phyloP scores from a whole-genome alignment of 345 rosid genomes.

The Populus nigra region DNA sequence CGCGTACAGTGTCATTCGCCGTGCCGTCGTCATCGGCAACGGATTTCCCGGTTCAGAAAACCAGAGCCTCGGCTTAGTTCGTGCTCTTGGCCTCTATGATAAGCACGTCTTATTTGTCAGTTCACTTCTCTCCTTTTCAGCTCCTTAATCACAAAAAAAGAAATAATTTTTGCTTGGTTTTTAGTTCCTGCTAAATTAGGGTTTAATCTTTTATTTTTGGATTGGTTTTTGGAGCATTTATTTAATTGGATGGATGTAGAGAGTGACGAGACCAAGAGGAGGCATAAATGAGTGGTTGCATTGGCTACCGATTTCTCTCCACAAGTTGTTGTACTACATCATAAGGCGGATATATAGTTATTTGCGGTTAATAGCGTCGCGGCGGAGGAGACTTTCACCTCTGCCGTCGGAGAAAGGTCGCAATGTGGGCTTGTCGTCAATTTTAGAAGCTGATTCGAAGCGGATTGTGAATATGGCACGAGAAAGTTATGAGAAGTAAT shows the following conservation, averaged over 20 bases:
- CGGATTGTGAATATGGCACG: constrained; percentile 72
- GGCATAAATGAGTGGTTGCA: constrained; percentile 89
- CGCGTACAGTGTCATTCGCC: constrained; percentile 64
- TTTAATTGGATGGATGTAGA: constrained; percentile 34
- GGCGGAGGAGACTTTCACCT: constrained; percentile 35
- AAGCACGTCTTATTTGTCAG: constrained; percentile 72
- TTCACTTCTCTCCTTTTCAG: constrained; percentile 6
- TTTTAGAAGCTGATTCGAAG: constrained; percentile 81
- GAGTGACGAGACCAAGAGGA: constrained; percentile 93
- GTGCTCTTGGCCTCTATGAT: constrained; percentile 73
- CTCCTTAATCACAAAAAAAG: not conserved
- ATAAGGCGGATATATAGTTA: constrained; percentile 51
- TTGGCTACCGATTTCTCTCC: constrained; percentile 87
- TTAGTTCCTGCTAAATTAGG: not conserved
- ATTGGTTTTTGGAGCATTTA: not conserved
- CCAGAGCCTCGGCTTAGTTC: constrained; percentile 84
- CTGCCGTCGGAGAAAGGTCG: constrained; percentile 52
- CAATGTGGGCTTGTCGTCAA: constrained; percentile 61
- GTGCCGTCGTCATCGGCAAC: constrained; percentile 89
- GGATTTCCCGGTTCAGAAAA: constrained; percentile 85
- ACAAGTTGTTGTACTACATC: constrained; percentile 59
- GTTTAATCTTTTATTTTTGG: not conserved
- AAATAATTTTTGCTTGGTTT: not conserved
- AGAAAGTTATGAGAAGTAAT: constrained; percentile 75
- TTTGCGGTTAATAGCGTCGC: constrained; percentile 40